These are phyloP conservation scores for Cichorium intybus DNA, from an alignment of 140 eudicot species.

Conservation along the genomic window DNA sequence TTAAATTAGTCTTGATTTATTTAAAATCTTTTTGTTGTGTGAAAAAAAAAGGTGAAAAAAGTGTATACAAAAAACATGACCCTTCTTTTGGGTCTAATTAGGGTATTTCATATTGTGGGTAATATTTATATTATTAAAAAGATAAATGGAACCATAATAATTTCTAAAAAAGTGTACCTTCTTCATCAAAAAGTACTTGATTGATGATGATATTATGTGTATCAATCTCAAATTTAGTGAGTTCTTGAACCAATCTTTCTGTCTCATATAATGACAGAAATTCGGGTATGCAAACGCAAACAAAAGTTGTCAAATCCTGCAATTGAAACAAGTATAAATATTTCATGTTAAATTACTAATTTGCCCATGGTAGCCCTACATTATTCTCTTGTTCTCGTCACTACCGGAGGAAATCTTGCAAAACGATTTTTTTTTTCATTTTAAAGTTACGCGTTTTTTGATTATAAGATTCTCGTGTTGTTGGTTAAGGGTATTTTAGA, in stretches of 20 bases:
- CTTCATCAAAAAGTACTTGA: slow-evolving; percentile 93
- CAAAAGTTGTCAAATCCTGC: slow-evolving; percentile 96
- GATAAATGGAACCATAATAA: background rate
- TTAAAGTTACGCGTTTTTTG: background rate
- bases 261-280: slow-evolving; percentile 96
- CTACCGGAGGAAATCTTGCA: background rate
- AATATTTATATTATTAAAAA: background rate
- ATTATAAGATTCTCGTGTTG: background rate
- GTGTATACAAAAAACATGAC: background rate
- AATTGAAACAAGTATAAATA: slow-evolving; percentile 4
- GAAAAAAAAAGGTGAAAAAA: too few relatives aligned
- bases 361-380: background rate
- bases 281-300: slow-evolving; percentile 98
- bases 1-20: background rate
- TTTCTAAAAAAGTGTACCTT: slow-evolving; percentile 51
- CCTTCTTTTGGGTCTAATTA: background rate
- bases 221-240: slow-evolving; percentile 87
- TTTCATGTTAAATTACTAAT: background rate
- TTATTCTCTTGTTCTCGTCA: background rate
- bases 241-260: slow-evolving; percentile 95
- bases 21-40: background rate
- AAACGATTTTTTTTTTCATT: background rate
- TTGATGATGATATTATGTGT: slow-evolving; percentile 91
- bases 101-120: background rate
- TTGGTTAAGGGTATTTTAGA: slow-evolving; percentile 6